Percentiles rank a stretch among this genome's conserved stretches.
These are phyloP conservation scores for Ustilago tritici DNA, from an alignment of 1,284 basidiomycete genomes.

Conservation along the genomic window DNA sequence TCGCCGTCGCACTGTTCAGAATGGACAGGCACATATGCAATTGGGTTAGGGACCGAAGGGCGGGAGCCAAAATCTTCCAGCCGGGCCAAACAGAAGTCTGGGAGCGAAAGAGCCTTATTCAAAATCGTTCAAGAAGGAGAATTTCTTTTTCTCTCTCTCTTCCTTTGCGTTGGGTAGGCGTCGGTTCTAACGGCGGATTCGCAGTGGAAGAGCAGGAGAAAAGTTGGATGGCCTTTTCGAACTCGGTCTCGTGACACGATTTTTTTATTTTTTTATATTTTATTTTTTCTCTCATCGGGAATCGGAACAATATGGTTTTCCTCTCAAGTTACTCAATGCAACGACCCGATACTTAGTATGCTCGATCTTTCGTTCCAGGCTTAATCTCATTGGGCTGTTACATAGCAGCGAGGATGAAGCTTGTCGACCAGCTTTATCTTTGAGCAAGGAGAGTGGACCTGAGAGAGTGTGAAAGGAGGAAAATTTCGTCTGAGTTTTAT, in stretches of 20 bases:
- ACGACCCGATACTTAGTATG: too few relatives aligned
- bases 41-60: background rate
- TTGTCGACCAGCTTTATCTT: background rate
- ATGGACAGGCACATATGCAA: background rate
- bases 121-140: background rate
- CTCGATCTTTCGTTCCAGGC: too few relatives aligned
- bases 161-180: background rate
- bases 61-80: background rate
- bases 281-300: slow-evolving; percentile 16
- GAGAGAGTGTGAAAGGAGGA: background rate
- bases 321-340: too few relatives aligned
- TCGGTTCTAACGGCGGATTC: slow-evolving; percentile 39
- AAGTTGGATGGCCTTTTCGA: background rate
- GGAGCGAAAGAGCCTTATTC: too few relatives aligned
- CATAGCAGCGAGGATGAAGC: background rate
- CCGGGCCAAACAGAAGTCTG: background rate
- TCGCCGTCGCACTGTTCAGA: background rate
- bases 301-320: background rate
- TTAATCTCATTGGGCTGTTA: too few relatives aligned
- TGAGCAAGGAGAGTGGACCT: background rate
- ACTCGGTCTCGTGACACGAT: slow-evolving; percentile 21
- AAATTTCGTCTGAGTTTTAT: slow-evolving; percentile 15
- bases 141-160: background rate
- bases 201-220: background rate
- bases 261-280: slow-evolving; percentile 4